These are phyloP conservation scores for Chamaenerion angustifolium DNA, from an alignment of 345 rosid species.

Conservation along the genomic window DNA sequence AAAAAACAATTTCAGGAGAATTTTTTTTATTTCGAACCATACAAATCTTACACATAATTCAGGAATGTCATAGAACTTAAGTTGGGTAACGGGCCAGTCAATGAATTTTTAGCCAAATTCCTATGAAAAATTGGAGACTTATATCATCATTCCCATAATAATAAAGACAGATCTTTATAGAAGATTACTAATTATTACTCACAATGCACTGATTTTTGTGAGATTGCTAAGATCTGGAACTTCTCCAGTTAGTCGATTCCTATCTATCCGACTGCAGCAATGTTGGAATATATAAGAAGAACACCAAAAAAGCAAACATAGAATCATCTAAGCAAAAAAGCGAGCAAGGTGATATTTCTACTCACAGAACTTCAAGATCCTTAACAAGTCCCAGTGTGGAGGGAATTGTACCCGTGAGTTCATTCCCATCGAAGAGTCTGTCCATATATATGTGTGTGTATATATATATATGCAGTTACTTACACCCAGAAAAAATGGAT, in stretches of 20 bases:
- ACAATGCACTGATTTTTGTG: constrained; percentile 18
- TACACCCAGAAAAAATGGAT: background rate
- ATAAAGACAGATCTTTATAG: background rate
- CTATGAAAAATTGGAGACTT: constrained; percentile 9
- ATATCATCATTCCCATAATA: background rate
- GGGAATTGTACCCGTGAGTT: constrained; percentile 19
- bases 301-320: background rate
- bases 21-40: no score
- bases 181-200: constrained; percentile 10
- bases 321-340: background rate
- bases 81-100: constrained; percentile 25
- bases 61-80: constrained; percentile 21
- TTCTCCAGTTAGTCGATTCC: constrained; percentile 18
- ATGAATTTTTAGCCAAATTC: constrained; percentile 17
- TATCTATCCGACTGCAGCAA: constrained; percentile 25
- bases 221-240: constrained; percentile 18
- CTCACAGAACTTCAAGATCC: constrained; percentile 27
- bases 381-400: constrained; percentile 18
- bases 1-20: no score
- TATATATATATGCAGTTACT: background rate
- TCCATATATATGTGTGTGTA: background rate
- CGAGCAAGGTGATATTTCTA: constrained; percentile 9
- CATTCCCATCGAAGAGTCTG: constrained; percentile 32
- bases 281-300: background rate
- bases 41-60: constrained; percentile 17